phyloP scores from a whole-genome alignment of 2,329 filamentous ascomycete species.

The Elsinoe arachidis region DNA sequence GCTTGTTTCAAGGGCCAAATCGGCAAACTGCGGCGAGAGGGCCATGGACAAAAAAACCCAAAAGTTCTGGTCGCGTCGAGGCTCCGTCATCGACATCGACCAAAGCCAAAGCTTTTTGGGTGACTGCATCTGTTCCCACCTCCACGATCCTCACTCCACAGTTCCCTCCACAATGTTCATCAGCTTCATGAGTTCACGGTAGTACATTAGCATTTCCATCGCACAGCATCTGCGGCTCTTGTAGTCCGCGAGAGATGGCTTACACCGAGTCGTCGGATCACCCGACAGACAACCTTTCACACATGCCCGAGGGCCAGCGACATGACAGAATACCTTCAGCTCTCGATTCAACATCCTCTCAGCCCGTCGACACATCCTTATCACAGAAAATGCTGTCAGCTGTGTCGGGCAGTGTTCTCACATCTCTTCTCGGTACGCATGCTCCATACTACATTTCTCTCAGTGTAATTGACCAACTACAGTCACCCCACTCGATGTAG shows the following conservation, averaged over 20 bases:
- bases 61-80: slow-evolving; percentile 10
- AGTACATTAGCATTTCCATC: neutral
- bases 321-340: slow-evolving; percentile 30
- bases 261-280: slow-evolving; percentile 11
- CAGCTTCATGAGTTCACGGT: neutral
- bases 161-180: neutral
- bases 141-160: neutral
- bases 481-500: slow-evolving; percentile 95
- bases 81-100: slow-evolving; percentile 10
- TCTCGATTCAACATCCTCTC: neutral
- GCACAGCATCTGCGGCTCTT: neutral
- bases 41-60: neutral
- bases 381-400: slow-evolving; percentile 92
- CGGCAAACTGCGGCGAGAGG: slow-evolving; percentile 1
- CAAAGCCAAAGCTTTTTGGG: neutral
- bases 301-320: slow-evolving; percentile 26
- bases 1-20: neutral
- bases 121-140: slow-evolving; percentile 9
- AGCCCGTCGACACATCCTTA: slow-evolving; percentile 59
- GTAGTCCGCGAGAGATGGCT: slow-evolving; percentile 13
- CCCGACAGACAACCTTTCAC: slow-evolving; percentile 5
- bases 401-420: slow-evolving; percentile 80
- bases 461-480: slow-evolving; percentile 13
- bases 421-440: slow-evolving; percentile 70
- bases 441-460: neutral